phyloP scores from a whole-genome alignment of 176 grass and related monocot genomes.

The Thinopyrum elongatum region DNA sequence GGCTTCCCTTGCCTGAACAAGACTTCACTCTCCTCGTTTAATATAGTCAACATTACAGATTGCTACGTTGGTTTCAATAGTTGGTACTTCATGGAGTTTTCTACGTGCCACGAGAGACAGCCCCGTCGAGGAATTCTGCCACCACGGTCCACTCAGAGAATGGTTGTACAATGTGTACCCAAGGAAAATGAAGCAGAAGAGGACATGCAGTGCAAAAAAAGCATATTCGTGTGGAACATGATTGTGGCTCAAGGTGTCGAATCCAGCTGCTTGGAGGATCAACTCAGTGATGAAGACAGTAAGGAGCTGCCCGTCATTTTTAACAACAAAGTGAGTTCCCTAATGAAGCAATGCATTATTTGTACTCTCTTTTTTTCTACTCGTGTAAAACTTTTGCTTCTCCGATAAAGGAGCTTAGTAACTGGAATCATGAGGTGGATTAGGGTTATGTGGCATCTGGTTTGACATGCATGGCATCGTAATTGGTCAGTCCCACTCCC shows the following conservation, averaged over 20 bases:
- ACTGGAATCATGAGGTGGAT: no score
- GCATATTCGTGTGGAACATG: not conserved
- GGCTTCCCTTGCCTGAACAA: not conserved
- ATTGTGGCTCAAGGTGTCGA: not conserved
- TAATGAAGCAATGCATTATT: no score
- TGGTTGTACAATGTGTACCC: not conserved
- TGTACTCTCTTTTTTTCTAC: no score
- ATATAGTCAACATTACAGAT: not conserved
- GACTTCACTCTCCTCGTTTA: not conserved
- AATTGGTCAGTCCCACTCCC: no score
- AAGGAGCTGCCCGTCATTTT: not conserved
- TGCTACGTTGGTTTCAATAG: not conserved
- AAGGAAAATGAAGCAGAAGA: not conserved
- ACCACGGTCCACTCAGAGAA: not conserved
- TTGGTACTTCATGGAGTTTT: no score
- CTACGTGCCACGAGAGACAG: fast-evolving
- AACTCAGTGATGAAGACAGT: not conserved
- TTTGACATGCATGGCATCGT: no score
- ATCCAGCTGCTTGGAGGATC: not conserved
- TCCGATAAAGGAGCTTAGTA: no score
- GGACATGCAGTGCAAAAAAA: not conserved
- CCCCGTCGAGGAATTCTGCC: not conserved
- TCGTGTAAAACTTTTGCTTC: no score
- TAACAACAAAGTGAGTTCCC: not conserved
- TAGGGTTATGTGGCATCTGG: no score